A percentile compares a stretch with the other conserved stretches of the same genome.
These are phyloP conservation scores for Ascochyta fabae DNA, from an alignment of 2,329 filamentous ascomycete genomes.

Conservation along the genomic window DNA sequence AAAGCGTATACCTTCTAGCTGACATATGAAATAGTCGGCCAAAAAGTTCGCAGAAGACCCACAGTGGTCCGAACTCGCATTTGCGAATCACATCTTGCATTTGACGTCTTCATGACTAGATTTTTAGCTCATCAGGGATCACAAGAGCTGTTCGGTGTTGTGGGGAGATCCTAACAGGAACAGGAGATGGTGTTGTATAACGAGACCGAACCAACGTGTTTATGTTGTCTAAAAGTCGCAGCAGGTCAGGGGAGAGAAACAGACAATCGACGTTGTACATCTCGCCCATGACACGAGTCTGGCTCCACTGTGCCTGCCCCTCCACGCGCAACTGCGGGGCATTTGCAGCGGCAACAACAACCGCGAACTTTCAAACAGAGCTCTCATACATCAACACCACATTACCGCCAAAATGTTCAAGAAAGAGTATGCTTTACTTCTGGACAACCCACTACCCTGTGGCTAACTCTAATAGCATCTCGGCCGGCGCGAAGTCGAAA, in stretches of 20 bases:
- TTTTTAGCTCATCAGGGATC: not conserved
- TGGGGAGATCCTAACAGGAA: too few species aligned
- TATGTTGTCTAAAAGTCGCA: too few species aligned
- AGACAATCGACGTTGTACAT: not conserved
- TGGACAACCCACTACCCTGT: not conserved
- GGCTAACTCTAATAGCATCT: constrained; percentile 62
- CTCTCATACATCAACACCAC: constrained; percentile 3
- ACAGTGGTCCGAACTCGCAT: not conserved
- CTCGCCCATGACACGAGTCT: not conserved
- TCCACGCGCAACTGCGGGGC: constrained; percentile 17
- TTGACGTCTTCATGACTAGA: not conserved
- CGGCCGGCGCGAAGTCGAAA: constrained; percentile 84
- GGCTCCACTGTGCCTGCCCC: constrained; percentile 6
- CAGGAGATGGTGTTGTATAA: too few species aligned
- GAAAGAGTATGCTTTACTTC: constrained; percentile 38
- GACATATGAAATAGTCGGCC: not conserved
- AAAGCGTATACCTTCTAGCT: not conserved
- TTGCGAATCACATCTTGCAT: constrained; percentile 3
- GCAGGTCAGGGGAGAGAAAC: too few species aligned
- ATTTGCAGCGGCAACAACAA: constrained; percentile 7
- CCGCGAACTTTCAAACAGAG: constrained; percentile 3
- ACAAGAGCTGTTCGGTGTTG: not conserved
- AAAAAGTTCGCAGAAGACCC: not conserved
- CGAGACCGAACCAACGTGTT: too few species aligned
- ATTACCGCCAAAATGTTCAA: constrained; percentile 43